Percentiles rank a stretch among this genome's conserved stretches.
These are phyloP conservation scores for Yamadazyma atlantica DNA, from an alignment of 1,139 yeast genomes.

Conservation along the genomic window DNA sequence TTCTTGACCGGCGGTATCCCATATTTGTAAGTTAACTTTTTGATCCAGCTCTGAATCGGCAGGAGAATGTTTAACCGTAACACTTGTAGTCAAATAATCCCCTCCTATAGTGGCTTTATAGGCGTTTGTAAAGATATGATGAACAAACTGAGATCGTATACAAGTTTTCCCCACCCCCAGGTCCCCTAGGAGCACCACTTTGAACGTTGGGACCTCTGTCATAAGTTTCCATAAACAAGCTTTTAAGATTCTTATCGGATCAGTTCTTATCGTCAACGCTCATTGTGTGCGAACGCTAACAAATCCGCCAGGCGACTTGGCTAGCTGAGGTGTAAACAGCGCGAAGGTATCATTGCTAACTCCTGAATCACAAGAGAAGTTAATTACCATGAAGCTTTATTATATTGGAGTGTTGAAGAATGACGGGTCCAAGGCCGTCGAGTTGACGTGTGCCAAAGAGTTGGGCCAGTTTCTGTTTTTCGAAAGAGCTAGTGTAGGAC, in stretches of 20 bases:
- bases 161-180: slow-evolving; percentile 67
- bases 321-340: too few species aligned
- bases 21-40: slow-evolving; percentile 46
- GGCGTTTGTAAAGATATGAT: slow-evolving; percentile 56
- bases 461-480: slow-evolving; percentile 85
- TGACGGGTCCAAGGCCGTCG: slow-evolving; percentile 62
- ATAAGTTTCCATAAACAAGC: not conserved
- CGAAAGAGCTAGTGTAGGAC: slow-evolving; percentile 73
- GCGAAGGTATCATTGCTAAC: not conserved
- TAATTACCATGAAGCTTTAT: slow-evolving; percentile 70
- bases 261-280: not conserved
- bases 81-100: slow-evolving; percentile 53
- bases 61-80: slow-evolving; percentile 16
- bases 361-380: not conserved
- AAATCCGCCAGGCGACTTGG: too few species aligned
- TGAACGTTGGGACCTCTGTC: slow-evolving; percentile 22
- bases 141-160: slow-evolving; percentile 56
- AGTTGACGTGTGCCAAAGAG: slow-evolving; percentile 79
- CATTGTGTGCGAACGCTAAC: too few species aligned
- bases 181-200: slow-evolving; percentile 59
- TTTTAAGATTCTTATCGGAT: not conserved
- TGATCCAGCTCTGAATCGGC: not conserved
- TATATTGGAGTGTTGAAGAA: slow-evolving; percentile 85
- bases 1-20: slow-evolving; percentile 74
- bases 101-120: slow-evolving; percentile 66